Evolutionary conservation across 129 eudicot genomes (phyloP), one percentile per base, ranked within the genome.

Genomic region (Solidago caesia): DNA sequence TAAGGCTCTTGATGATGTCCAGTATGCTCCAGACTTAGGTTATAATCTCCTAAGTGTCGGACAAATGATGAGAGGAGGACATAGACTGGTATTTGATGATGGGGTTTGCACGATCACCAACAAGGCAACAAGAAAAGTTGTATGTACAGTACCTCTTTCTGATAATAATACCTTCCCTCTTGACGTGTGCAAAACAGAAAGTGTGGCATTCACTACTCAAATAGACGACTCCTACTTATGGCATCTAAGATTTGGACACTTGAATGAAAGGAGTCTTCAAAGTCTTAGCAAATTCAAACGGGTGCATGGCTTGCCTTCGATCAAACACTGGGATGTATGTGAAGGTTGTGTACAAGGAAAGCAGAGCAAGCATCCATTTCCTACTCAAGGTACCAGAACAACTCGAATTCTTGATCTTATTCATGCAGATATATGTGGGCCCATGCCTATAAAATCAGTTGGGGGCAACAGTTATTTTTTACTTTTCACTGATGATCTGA

Each of bases 231-330:
- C 39, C 39, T 33, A 33, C 39, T 43, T 67, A 8, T 46, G 72
- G 53, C 72, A 67, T 47, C 55, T 13, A 21, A 55, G 57, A 15
- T 67, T 44, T 21, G 72, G 72, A 4, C 72, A 67, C 8, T 33
- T 45, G 5, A 43, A 67, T 14, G n/a, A 44, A 4, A 45, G 46
- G 8, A 56, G 72, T 3, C 8, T 67, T 6, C 72, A 67, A 15
- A 6, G 45, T 55, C 42, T 45, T 7, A 12, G 26, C 13, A 67
- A 67, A 33, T 33, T 1, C 56, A 67, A 64, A 5, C 21, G 41
- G 47, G 48, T 64, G 68, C 13, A 9, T 6, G 47, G 26, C 13
- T 47, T 64, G 41, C 68, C 68, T 5, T 1, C 15, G 16, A 64
- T 64, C 15, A 39, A 33, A 16, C 42, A 46, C 1, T 2, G 41